Evolutionary conservation across 2,329 filamentous ascomycete species (phyloP), one percentile per base, ranked within the genome.

Genomic region (Arthrobotrys conoides): DNA sequence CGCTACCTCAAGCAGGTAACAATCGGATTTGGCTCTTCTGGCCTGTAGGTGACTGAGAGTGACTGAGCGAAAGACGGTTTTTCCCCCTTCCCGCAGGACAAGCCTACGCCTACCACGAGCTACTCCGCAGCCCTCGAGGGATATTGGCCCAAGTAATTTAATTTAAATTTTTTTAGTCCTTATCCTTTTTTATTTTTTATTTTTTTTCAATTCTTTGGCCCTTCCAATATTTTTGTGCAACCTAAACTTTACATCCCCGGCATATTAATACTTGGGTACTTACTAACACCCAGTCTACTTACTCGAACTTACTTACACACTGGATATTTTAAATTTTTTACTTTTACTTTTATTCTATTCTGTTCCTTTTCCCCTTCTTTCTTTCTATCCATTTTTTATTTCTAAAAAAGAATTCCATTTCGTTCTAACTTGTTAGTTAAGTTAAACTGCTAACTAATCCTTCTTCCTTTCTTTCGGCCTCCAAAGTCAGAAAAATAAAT

Each of bases 21-120:
- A 46, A 67, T 66, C 51, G 22, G 18, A 63, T 67, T 71, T 77
- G 68, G 73, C 30, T 64, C 67, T 68, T 64, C 53, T 55, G 71
- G 33, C 73, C 67, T 41, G 68, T 63, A 55, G 41, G 61, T 38
- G 73, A 30, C 3, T 3, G 27, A 3, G 27, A 30, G 27, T 30
- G 27, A 63, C 63, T 55, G 63, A 49, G 61, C 61, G 68, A 68
- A 64, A 72, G 63, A 78, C 27, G 57, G 63, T 72, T 72, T n/a
- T 38, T 68, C 73, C 14, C 44, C 67, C 67, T 78, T 78, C 73
- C 73, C 68, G 68, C 55, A 71, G 67, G 72, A 59, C 57, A 65
- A 53, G 53, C 72, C 49, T 71, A 71, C 38, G 12, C 3, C 5
- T 46, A 46, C 16, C n/a, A 46, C 5, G 9, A 46, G 44, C 44